phyloP scores from a whole-genome alignment of 352 stramenopile species.

The Phytopythium litorale region DNA sequence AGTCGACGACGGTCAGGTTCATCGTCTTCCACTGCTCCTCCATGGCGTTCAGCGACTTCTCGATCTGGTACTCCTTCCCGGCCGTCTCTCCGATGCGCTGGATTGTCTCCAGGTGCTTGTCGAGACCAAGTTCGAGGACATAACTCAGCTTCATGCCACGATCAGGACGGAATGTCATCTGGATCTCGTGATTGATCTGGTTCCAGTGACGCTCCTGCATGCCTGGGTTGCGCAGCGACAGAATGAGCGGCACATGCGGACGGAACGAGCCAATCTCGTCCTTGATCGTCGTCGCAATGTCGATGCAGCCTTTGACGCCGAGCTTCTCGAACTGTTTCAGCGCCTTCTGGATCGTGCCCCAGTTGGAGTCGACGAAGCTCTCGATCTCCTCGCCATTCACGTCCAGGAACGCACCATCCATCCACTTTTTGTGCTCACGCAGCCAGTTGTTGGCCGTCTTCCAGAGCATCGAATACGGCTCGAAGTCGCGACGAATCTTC shows the following conservation, averaged over 20 bases:
- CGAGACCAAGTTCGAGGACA: slow-evolving; percentile 80
- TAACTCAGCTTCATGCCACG: slow-evolving; percentile 81
- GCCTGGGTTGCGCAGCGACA: slow-evolving; percentile 87
- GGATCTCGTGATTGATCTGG: slow-evolving; percentile 87
- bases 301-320: slow-evolving; percentile 75
- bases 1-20: slow-evolving; percentile 83
- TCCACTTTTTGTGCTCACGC: slow-evolving; percentile 92
- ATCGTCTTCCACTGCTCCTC: slow-evolving; percentile 87
- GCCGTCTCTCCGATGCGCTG: slow-evolving; percentile 91
- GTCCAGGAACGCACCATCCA: slow-evolving; percentile 86
- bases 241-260: slow-evolving; percentile 88
- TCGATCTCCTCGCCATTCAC: slow-evolving; percentile 93
- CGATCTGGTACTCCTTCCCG: slow-evolving; percentile 94
- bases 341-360: slow-evolving; percentile 82
- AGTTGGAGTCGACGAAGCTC: slow-evolving; percentile 83
- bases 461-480: slow-evolving; percentile 94
- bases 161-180: slow-evolving; percentile 81
- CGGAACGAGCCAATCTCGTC: slow-evolving; percentile 89
- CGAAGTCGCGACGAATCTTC: slow-evolving; percentile 90
- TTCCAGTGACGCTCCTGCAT: slow-evolving; percentile 94
- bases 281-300: slow-evolving; percentile 88
- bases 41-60: slow-evolving; percentile 92
- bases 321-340: slow-evolving; percentile 93
- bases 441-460: slow-evolving; percentile 90
- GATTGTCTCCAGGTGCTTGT: slow-evolving; percentile 87